Base-by-base conservation (phyloP, 139 green algal species). In the Haematococcus lacustris region DNA sequence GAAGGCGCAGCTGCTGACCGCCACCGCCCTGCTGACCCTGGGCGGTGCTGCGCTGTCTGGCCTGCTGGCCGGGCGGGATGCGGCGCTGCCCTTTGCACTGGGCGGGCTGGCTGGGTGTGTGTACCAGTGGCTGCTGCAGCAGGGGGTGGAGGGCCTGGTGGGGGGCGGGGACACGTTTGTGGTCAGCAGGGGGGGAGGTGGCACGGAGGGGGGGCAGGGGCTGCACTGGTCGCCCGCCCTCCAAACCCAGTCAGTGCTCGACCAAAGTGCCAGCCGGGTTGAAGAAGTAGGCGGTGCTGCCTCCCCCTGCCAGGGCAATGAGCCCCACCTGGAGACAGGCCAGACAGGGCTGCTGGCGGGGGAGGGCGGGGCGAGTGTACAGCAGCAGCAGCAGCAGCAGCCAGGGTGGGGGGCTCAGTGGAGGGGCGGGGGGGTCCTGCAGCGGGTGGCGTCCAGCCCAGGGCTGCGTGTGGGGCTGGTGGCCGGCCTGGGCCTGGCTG, bases 51-150 rank as follows among this genome's bases (percentile, higher is more conserved):
- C 40, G 6, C 51, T 91, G 28, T 75, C 83, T 3, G 82, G 65
- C 59, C 65, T 75, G 4, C 64, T 5, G 47, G 73, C 51, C 72
- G 88, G 71, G 9, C 73, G 38, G 6, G 80, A 81, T 28, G 76
- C 76, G 7, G 90, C 89, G 28, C 35, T 85, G 66, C 88, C 89
- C 0, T 94, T 95, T 86, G 80, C 79, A 1, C 68, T 86, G 17
- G 89, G 89, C 3, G 89, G 90, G 2, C 17, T 69, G 5, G 80
- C 68, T 65, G 71, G 82, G 33, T 53, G 93, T 47, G 47, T 86
- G 32, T 95, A 95, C 74, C 86, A 92, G 73, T 82, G 78, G 70
- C 73, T 91, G 66, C 83, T 95, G 70, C 87, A 90, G 81, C 75
- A 74, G 9, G 67, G 76, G 0, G 77, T 82, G 72, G 77, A 82